Conservation (phyloP, 768 basidiomycete genomes). For the Solioccasus polychromus region DNA sequence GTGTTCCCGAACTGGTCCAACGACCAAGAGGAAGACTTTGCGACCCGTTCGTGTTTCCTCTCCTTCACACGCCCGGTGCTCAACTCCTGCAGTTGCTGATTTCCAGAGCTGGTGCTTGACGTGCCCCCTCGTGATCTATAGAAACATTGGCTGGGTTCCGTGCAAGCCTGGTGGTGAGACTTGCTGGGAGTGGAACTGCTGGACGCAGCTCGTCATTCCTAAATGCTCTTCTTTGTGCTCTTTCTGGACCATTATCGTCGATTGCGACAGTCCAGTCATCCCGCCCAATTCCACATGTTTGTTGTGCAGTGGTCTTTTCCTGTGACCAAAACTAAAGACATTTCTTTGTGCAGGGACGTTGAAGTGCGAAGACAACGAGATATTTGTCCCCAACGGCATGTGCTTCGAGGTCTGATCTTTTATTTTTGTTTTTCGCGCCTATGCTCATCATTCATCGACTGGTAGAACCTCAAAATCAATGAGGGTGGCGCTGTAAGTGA, state of each 20-base stretch:
- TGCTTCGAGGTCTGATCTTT: constrained; percentile 4
- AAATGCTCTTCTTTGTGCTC: not conserved
- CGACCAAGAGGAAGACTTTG: not conserved
- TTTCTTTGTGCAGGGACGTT: constrained; percentile 3
- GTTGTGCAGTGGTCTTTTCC: not conserved
- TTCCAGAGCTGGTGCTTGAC: not conserved
- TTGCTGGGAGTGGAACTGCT: constrained; percentile 2
- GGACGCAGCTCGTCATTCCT: constrained; percentile 4
- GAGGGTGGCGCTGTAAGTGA: not conserved
- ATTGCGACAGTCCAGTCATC: constrained; percentile 3
- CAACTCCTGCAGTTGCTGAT: not conserved
- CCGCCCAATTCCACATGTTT: constrained; percentile 5
- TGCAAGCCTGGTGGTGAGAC: not conserved
- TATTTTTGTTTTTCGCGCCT: not conserved
- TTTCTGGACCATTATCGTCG: constrained; percentile 12
- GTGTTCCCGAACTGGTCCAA: constrained; percentile 4
- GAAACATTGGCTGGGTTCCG: constrained; percentile 5
- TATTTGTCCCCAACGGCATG: constrained; percentile 2
- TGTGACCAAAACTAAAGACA: not conserved
- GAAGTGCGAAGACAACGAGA: constrained; percentile 1
- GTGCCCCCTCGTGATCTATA: not conserved
- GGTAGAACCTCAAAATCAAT: not conserved
- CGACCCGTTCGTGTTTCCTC: constrained; percentile 1
- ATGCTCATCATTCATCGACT: not conserved
- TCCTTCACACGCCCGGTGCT: not conserved